A percentile compares a stretch with the other conserved stretches of the same genome.
These are phyloP conservation scores for Hyparrhenia diplandra DNA, from an alignment of 176 grass and related monocot genomes.

Conservation along the genomic window DNA sequence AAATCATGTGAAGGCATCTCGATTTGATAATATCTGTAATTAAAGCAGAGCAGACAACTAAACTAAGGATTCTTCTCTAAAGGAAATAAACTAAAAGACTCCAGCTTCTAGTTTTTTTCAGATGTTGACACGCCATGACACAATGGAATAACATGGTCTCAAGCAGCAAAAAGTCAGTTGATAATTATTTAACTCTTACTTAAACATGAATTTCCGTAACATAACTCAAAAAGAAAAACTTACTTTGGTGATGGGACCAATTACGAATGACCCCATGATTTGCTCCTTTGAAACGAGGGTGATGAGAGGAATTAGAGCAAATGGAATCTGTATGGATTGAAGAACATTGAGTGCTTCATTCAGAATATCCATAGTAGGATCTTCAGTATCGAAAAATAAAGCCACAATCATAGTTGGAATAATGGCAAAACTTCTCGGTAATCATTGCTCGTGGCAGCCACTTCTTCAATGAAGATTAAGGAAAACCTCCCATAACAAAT, in stretches of 20 bases:
- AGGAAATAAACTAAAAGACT: not conserved
- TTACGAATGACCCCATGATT: constrained; percentile 79
- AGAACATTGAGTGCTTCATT: constrained; percentile 96
- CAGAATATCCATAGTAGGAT: constrained; percentile 84
- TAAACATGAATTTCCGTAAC: not conserved
- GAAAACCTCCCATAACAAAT: constrained; percentile 94
- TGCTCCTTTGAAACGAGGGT: constrained; percentile 91
- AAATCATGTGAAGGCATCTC: not conserved
- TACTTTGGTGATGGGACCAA: constrained; percentile 85
- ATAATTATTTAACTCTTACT: not conserved
- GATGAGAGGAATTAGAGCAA: constrained; percentile 89
- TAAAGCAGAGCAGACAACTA: not conserved
- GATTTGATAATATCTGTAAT: not conserved
- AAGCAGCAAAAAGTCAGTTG: not conserved
- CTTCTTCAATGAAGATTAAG: constrained; percentile 94
- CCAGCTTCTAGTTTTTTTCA: not conserved
- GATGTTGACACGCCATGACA: not conserved
- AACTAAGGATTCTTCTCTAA: not conserved
- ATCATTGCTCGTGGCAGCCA: constrained; percentile 83
- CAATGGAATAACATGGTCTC: not conserved
- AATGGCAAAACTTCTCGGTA: constrained; percentile 87
- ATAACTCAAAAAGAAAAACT: constrained; percentile 23
- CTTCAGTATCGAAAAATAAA: constrained; percentile 86
- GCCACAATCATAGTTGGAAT: constrained; percentile 91
- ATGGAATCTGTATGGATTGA: constrained; percentile 96